These are phyloP conservation scores for Scedosporium aurantiacum DNA, from an alignment of 2,329 filamentous ascomycete species.

Conservation along the genomic window DNA sequence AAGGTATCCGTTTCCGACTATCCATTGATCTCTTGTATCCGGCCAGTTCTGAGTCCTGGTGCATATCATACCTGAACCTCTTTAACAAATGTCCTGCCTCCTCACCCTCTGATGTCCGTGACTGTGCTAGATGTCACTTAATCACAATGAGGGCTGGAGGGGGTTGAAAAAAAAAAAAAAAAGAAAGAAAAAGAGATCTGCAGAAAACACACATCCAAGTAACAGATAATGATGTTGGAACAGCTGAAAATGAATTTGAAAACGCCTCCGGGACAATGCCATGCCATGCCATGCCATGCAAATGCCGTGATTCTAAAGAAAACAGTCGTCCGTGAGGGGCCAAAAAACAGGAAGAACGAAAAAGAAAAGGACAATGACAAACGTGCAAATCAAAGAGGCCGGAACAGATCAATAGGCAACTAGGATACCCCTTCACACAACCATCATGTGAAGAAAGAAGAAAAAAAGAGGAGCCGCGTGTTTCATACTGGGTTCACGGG, in stretches of 20 bases:
- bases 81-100: background rate
- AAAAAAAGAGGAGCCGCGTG: too few relatives aligned
- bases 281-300: conserved; percentile 19
- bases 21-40: background rate
- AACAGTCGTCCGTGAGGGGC: background rate
- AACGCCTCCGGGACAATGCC: conserved; percentile 18
- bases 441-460: too few relatives aligned
- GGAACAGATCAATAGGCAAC: background rate
- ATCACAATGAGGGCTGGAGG: background rate
- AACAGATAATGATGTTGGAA: background rate
- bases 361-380: conserved; percentile 7
- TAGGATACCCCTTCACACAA: too few relatives aligned
- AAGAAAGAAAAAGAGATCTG: background rate
- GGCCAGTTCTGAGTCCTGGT: background rate
- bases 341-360: conserved; percentile 12
- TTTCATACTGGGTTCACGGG: background rate
- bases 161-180: conserved; percentile 1
- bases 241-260: background rate
- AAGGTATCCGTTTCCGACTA: background rate
- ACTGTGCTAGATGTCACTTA: background rate
- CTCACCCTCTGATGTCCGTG: background rate
- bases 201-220: background rate
- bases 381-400: background rate
- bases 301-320: conserved; percentile 9
- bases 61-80: background rate